Base-by-base conservation (phyloP, 768 basidiomycete genomes). In the Termitomyces sp. region DNA sequence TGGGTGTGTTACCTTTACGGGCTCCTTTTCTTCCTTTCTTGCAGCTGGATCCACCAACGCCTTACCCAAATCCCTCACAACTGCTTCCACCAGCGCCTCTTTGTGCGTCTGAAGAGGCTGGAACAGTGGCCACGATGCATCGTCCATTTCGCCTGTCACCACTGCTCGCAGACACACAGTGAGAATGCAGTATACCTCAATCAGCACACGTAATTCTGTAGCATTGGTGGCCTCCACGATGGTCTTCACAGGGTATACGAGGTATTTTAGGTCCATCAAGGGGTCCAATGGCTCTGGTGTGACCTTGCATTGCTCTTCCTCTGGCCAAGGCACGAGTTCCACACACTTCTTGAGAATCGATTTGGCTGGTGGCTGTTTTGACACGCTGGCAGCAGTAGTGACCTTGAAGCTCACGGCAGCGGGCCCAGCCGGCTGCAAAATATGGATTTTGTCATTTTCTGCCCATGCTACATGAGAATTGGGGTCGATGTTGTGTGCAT, bases 281-380 rank as follows among this genome's bases (percentile, higher is more conserved):
- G 89, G 87, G 63, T 85, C 82, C 2, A 72, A 70, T 2, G 92
- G 91, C 63, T 90, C 90, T n/a, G 91, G 92, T 0, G 91, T 92
- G 14, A 76, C 70, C 56, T 90, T 84, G 56, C 90, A 81, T 51
- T 72, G 69, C 25, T 70, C 71, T n/a, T 67, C 69, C 48, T 78
- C 74, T n/a, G 82, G 75, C 3, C 76, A 65, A 1, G 77, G 68
- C 21, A 79, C 70, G 21, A 69, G 57, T 10, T 64, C 59, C 25
- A 74, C 65, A 48, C 62, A 64, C 62, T 78, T 82, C 71, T 92
- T 92, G 35, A 92, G 78, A 56, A 92, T 92, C 8, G 90, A 89
- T 60, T 80, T 87, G 21, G 70, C 54, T 0, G 88, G 88, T 14
- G 63, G 74, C 16, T 72, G 68, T 48, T 73, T 76, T 1, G 74